Conservation (phyloP, 306 rosid genomes). For the Malus domestica region DNA sequence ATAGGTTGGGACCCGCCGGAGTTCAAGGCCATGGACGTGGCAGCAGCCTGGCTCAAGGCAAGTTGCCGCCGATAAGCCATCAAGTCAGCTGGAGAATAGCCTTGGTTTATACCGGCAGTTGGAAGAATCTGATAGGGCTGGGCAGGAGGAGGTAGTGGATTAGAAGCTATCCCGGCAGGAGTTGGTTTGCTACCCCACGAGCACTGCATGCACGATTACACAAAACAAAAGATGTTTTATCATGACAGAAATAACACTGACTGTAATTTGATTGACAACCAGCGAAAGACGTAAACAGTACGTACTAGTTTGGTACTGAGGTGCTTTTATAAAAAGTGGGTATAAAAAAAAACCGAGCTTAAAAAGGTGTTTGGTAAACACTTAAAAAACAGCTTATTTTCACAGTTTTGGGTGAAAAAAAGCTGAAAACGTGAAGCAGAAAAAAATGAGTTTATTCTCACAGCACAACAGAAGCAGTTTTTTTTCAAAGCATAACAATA, state of each 20-base stretch:
- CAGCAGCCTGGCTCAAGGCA: constrained; percentile 66
- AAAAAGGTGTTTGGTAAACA: too few species aligned
- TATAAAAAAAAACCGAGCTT: too few species aligned
- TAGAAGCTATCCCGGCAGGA: constrained; percentile 60
- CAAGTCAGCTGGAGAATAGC: constrained; percentile 62
- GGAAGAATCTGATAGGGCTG: constrained; percentile 69
- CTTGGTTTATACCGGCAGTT: constrained; percentile 55
- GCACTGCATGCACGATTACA: constrained; percentile 45
- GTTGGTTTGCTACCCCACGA: constrained; percentile 97
- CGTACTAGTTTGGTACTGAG: too few species aligned
- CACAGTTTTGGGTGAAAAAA: too few species aligned
- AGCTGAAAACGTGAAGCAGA: too few species aligned
- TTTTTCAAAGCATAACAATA: too few species aligned
- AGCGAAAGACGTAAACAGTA: background rate
- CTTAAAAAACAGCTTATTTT: too few species aligned
- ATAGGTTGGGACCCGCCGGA: constrained; percentile 59
- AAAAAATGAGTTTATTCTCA: too few species aligned
- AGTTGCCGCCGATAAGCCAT: constrained; percentile 74
- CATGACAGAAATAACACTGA: background rate
- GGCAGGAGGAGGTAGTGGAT: constrained; percentile 63
- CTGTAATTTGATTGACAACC: background rate
- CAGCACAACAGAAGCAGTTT: too few species aligned
- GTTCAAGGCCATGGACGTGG: constrained; percentile 51
- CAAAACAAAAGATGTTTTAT: background rate
- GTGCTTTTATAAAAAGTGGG: too few species aligned